Percentiles rank a stretch among this genome's conserved stretches.
Evolutionary conservation across 257 asterid genomes (phyloP).

Genomic region (Gentiana straminea): DNA sequence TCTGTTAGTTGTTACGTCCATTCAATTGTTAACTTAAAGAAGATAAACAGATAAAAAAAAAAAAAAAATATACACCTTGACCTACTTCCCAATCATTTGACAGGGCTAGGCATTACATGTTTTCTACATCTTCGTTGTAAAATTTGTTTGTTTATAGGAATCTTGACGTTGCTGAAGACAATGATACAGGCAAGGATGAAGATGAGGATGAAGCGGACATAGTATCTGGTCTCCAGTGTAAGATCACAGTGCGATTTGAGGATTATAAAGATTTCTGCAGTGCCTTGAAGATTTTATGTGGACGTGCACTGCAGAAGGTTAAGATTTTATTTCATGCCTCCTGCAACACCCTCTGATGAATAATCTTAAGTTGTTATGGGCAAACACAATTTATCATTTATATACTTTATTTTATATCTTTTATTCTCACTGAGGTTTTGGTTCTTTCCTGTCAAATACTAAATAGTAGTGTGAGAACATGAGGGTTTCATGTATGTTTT

Average conservation of each 20-base stretch:
- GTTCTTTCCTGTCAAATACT: too few species aligned
- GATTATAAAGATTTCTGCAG: constrained; percentile 50
- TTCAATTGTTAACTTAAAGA: too few species aligned
- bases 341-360: not conserved
- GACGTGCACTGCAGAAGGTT: constrained; percentile 87
- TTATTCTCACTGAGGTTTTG: too few species aligned
- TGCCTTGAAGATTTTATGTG: constrained; percentile 72
- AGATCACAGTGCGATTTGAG: constrained; percentile 73
- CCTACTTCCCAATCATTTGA: not conserved
- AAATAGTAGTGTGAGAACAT: too few species aligned
- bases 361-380: not conserved
- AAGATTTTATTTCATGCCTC: not conserved
- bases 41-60: too few species aligned
- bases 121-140: not conserved
- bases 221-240: constrained; percentile 86
- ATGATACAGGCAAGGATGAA: constrained; percentile 41
- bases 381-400: too few species aligned
- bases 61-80: not conserved
- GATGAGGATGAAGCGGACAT: constrained; percentile 51
- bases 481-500: too few species aligned
- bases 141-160: constrained; percentile 39
- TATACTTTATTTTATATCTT: too few species aligned
- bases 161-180: constrained; percentile 92
- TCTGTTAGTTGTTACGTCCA: too few species aligned
- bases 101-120: constrained; percentile 2